Conservation (phyloP, 208 protist species). For the Leptomonas pyrrhocoris region DNA sequence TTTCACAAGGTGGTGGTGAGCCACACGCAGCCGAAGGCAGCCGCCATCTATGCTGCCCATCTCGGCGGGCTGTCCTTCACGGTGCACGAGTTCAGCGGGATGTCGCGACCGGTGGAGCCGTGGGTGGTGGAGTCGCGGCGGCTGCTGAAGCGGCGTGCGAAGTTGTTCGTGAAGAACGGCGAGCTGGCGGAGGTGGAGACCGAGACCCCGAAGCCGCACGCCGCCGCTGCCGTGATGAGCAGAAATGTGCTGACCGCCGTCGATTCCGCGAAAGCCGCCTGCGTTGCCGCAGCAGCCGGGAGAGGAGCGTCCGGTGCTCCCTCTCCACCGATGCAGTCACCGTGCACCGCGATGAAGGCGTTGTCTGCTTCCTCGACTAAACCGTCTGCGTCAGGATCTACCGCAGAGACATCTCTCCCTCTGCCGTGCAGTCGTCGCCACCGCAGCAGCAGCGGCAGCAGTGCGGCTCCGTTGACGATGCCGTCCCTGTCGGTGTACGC, state of each 20-base stretch:
- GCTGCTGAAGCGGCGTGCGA: conserved; percentile 36
- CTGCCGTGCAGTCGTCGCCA: background rate
- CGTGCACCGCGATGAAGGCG: background rate
- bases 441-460: conserved; percentile 9
- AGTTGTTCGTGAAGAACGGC: conserved; percentile 50
- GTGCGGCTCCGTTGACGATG: background rate
- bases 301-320: background rate
- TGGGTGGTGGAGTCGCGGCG: conserved; percentile 41
- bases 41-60: conserved; percentile 63
- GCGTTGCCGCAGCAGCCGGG: conserved; percentile 1
- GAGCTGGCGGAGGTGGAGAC: conserved; percentile 49
- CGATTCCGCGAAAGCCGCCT: background rate
- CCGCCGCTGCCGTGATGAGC: conserved; percentile 8
- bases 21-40: conserved; percentile 48
- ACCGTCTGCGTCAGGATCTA: background rate
- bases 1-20: conserved; percentile 73
- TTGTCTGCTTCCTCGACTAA: background rate
- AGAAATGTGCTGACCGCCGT: conserved; percentile 5
- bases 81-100: conserved; percentile 76
- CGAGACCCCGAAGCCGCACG: conserved; percentile 25
- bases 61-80: conserved; percentile 74
- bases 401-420: background rate
- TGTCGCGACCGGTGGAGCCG: conserved; percentile 60
- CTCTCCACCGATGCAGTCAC: background rate
- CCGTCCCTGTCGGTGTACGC: conserved; percentile 1